A percentile compares a stretch with the other conserved stretches of the same genome.
Evolutionary conservation across 108 stramenopile genomes (phyloP).

Genomic region (Skeletonema potamos): DNA sequence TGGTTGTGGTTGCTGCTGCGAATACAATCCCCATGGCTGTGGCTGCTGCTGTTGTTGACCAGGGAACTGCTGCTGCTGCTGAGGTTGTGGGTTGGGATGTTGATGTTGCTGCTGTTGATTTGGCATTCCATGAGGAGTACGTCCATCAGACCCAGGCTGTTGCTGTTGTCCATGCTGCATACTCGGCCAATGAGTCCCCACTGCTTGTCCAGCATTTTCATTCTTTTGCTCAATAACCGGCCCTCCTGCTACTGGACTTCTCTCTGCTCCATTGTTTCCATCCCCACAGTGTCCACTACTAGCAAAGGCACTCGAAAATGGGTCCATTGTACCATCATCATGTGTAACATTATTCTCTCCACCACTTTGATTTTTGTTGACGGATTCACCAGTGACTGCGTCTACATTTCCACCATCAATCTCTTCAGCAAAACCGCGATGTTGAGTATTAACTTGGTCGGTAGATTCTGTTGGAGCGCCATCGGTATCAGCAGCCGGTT

Average conservation of each 20-base stretch:
- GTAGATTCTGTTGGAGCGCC: not conserved
- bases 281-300: not conserved
- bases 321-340: conserved; percentile 25
- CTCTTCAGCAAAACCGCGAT: not conserved
- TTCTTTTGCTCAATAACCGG: not conserved
- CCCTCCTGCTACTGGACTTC: conserved; percentile 4
- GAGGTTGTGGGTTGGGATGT: conserved; percentile 4
- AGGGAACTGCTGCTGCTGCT: not conserved
- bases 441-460: not conserved
- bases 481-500: not conserved
- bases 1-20: not conserved
- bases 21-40: not conserved
- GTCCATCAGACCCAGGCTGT: not conserved
- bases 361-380: not conserved
- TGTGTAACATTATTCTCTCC: not conserved
- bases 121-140: not conserved
- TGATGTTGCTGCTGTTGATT: conserved; percentile 1
- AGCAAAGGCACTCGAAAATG: conserved; percentile 40
- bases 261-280: not conserved
- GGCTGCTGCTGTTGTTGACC: not conserved
- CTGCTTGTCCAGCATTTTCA: not conserved
- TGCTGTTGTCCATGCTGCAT: conserved; percentile 3
- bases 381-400: not conserved
- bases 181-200: not conserved
- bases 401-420: not conserved